Base-by-base conservation (phyloP, 2,329 filamentous ascomycete species). In the Neonectria sp. region DNA sequence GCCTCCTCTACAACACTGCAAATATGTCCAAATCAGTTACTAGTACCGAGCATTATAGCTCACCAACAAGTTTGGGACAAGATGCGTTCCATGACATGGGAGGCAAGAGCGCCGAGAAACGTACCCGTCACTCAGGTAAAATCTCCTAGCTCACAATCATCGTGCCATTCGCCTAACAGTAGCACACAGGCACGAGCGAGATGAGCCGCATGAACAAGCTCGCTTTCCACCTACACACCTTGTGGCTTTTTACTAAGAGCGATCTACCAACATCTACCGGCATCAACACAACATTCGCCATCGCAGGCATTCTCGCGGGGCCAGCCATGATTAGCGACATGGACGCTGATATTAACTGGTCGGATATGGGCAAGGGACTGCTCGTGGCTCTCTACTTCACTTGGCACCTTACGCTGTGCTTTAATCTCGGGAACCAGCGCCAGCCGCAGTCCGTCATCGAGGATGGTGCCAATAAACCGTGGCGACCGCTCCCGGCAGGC, bases 381-480 rank as follows among this genome's bases (percentile, higher is more conserved):
- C 71, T 72, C 9, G 40, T 69, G 5, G 67, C 74, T 9, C 49
- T 75, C 13, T 62, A 67, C 24, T 74, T 70, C 62, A 75, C 73
- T 13, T 74, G 71, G 71, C 63, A 67, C 35, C 52, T 71, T 33
- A 67, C 80, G 0, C 48, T 73, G 5, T 69, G 71, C 51, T 82
- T 82, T 69, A 76, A 77, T 45, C 74, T 83, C 12, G 76, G 78
- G 37, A 84, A 84, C 68, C 82, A 84, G 62, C 76, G 81, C 3
- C 68, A 71, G 3, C 68, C 75, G 2, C 70, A 68, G 3, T 75
- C 81, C 3, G 69, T 82, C 9, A 52, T 67, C 1, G 83, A 85
- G 64, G 83, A 84, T 69, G 35, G 49, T 0, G 58, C 81, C 57
- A 85, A 85, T 75, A 84, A 84, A 60, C 80, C 81, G 11, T 81